These are phyloP conservation scores for Mycena venus DNA, from an alignment of 768 basidiomycete species.

Conservation along the genomic window DNA sequence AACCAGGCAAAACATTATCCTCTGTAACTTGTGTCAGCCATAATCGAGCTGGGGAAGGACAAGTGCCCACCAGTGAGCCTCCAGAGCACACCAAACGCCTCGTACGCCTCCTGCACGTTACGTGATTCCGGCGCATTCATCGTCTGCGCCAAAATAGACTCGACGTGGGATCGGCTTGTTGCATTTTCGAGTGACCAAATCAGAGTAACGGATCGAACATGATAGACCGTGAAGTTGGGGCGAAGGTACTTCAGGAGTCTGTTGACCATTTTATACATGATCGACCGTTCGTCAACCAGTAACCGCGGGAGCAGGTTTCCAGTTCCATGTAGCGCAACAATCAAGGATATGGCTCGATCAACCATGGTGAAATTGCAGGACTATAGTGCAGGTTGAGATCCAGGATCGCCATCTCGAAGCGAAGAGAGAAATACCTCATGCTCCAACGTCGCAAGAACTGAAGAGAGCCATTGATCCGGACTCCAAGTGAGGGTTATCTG, in stretches of 20 bases:
- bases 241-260: constrained; percentile 83
- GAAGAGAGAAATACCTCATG: constrained; percentile 58
- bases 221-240: constrained; percentile 76
- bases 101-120: constrained; percentile 71
- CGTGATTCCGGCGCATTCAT: constrained; percentile 69
- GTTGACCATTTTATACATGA: constrained; percentile 72
- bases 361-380: constrained; percentile 74
- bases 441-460: constrained; percentile 66
- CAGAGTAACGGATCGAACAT: constrained; percentile 83
- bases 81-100: constrained; percentile 96
- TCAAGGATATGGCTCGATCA: constrained; percentile 71
- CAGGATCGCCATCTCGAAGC: not conserved
- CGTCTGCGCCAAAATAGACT: constrained; percentile 82
- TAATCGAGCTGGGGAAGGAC: not conserved
- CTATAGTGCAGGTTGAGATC: constrained; percentile 49
- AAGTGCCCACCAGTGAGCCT: constrained; percentile 77
- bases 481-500: constrained; percentile 67
- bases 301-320: constrained; percentile 65
- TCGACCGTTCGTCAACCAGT: constrained; percentile 65
- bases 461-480: constrained; percentile 72
- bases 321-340: constrained; percentile 68
- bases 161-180: constrained; percentile 72
- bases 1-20: constrained; percentile 85
- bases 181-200: constrained; percentile 84
- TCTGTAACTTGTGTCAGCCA: constrained; percentile 59